Percentiles rank a stretch among this genome's conserved stretches.
Evolutionary conservation across 1,284 basidiomycete genomes (phyloP).

Genomic region (Macrocystidia cucumis): DNA sequence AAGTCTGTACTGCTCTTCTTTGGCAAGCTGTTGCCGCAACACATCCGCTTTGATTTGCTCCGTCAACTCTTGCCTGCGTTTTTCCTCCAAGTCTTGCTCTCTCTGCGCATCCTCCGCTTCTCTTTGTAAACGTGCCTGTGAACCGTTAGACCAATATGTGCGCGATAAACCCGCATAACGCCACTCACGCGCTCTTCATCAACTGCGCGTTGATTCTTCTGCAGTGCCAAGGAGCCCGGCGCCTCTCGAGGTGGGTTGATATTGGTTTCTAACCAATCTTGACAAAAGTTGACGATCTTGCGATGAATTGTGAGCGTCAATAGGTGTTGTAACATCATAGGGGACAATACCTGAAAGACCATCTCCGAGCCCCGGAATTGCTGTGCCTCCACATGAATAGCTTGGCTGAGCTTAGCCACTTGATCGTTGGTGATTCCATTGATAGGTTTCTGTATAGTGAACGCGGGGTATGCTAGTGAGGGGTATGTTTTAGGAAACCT

Average conservation of each 20-base stretch:
- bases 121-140: slow-evolving; percentile 33
- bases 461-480: slow-evolving; percentile 52
- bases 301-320: slow-evolving; percentile 5
- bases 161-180: not conserved
- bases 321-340: slow-evolving; percentile 1
- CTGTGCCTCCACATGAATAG: slow-evolving; percentile 55
- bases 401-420: slow-evolving; percentile 42
- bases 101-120: slow-evolving; percentile 44
- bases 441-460: slow-evolving; percentile 59
- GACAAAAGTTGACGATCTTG: slow-evolving; percentile 57
- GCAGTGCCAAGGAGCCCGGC: slow-evolving; percentile 59
- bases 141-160: slow-evolving; percentile 7
- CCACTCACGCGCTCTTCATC: slow-evolving; percentile 52
- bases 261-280: slow-evolving; percentile 61
- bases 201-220: slow-evolving; percentile 64
- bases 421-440: slow-evolving; percentile 48
- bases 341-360: slow-evolving; percentile 55
- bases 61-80: slow-evolving; percentile 46
- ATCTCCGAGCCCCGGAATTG: slow-evolving; percentile 57
- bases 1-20: slow-evolving; percentile 45
- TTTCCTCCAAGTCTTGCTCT: slow-evolving; percentile 35
- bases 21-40: slow-evolving; percentile 41
- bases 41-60: slow-evolving; percentile 57
- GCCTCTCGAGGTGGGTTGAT: slow-evolving; percentile 51
- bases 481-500: slow-evolving; percentile 79